phyloP scores from a whole-genome alignment of 2,329 filamentous ascomycete genomes.

The Penicillium hordei region DNA sequence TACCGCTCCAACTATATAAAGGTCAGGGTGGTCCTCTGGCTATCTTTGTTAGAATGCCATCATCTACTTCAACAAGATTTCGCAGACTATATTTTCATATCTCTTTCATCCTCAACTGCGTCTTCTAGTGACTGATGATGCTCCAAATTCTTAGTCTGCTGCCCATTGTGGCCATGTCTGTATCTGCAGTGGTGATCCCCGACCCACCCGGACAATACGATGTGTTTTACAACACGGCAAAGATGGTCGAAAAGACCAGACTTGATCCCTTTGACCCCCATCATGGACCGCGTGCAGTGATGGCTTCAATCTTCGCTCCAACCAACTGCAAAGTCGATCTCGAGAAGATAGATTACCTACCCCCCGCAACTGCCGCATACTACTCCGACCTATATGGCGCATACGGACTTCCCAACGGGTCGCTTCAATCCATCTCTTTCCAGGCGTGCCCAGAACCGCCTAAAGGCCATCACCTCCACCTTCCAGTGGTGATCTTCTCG shows the following conservation, averaged over 20 bases:
- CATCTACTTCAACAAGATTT: neutral
- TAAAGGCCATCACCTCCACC: neutral
- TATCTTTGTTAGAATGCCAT: neutral
- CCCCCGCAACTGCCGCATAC: constrained; percentile 29
- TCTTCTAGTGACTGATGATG: neutral
- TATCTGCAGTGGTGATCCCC: neutral
- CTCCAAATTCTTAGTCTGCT: neutral
- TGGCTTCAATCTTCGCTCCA: constrained; percentile 33
- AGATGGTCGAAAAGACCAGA: constrained; percentile 23
- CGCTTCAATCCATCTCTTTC: constrained; percentile 27
- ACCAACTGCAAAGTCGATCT: constrained; percentile 11
- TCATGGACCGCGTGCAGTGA: constrained; percentile 20
- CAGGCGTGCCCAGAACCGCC: constrained; percentile 17
- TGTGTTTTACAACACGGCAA: constrained; percentile 6
- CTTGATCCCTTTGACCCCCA: constrained; percentile 29
- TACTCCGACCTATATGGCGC: constrained; percentile 17
- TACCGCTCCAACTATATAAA: neutral
- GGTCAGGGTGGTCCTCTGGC: neutral
- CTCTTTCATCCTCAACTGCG: neutral
- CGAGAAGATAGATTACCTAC: constrained; percentile 26
- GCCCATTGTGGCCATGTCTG: neutral
- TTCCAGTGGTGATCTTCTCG: constrained; percentile 37
- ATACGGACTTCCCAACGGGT: constrained; percentile 26
- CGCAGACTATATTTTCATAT: neutral
- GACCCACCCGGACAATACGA: constrained; percentile 7